A percentile compares a stretch with the other conserved stretches of the same genome.
These are phyloP conservation scores for Colletotrichum sp. DNA, from an alignment of 2,329 filamentous ascomycete genomes.

Conservation along the genomic window DNA sequence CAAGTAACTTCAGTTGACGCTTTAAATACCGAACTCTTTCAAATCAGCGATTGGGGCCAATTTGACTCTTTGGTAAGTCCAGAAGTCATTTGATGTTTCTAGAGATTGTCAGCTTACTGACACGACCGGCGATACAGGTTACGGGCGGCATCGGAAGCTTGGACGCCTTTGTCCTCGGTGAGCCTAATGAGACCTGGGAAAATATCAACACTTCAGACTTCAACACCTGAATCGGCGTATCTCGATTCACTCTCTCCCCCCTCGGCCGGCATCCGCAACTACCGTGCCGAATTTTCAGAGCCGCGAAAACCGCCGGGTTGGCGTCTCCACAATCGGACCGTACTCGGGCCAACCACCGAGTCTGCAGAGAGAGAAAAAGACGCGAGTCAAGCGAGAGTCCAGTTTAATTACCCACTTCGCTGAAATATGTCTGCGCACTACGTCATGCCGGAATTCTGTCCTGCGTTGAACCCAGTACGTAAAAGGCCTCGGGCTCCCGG, in stretches of 20 bases:
- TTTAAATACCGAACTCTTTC: slow-evolving; percentile 15
- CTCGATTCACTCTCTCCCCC: neutral
- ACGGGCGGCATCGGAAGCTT: neutral
- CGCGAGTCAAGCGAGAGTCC: neutral
- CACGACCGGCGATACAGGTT: neutral
- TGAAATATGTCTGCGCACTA: neutral
- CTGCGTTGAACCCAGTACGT: neutral
- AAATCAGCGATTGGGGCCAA: slow-evolving; percentile 28
- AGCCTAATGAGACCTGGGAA: neutral
- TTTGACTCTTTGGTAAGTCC: slow-evolving; percentile 27
- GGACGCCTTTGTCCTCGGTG: neutral
- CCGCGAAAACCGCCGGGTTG: neutral
- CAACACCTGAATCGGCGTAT: neutral
- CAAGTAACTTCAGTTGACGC: neutral
- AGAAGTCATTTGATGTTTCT: neutral
- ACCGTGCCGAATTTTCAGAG: neutral
- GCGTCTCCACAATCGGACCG: neutral
- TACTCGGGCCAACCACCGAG: slow-evolving; percentile 4
- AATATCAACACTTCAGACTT: neutral
- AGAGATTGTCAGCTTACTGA: neutral
- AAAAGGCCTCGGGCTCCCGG: neutral
- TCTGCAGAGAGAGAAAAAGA: neutral
- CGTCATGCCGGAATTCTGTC: neutral
- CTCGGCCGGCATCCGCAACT: neutral
- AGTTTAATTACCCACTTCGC: neutral